phyloP scores from a whole-genome alignment of 768 basidiomycete species.

The Leucosporidium creatinivorum region DNA sequence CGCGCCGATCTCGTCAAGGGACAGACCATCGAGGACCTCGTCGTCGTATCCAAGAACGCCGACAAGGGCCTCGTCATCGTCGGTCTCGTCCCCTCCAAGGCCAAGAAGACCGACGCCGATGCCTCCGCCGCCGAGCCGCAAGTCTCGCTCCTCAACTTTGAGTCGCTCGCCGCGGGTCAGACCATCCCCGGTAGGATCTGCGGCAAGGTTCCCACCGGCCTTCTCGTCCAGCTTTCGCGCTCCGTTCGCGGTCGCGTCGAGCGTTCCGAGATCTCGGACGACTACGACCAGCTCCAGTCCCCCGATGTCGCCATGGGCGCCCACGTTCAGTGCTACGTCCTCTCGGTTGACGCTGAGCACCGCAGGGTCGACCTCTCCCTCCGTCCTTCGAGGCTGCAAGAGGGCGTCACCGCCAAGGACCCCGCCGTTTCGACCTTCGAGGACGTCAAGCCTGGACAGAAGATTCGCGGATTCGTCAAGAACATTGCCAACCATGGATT shows the following conservation, averaged over 20 bases:
- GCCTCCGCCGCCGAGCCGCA: slow-evolving; percentile 41
- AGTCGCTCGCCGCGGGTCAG: slow-evolving; percentile 63
- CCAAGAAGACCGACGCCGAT: slow-evolving; percentile 32
- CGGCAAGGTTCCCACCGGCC: slow-evolving; percentile 62
- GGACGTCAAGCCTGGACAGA: slow-evolving; percentile 60
- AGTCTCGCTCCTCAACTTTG: slow-evolving; percentile 50
- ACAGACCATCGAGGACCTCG: slow-evolving; percentile 64
- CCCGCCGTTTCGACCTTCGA: slow-evolving; percentile 63
- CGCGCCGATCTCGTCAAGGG: slow-evolving; percentile 58
- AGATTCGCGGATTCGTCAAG: slow-evolving; percentile 83
- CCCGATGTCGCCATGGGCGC: slow-evolving; percentile 54
- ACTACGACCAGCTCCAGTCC: slow-evolving; percentile 52
- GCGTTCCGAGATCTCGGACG: slow-evolving; percentile 72
- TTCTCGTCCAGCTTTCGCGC: slow-evolving; percentile 62
- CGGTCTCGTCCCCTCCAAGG: slow-evolving; percentile 48
- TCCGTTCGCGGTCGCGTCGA: slow-evolving; percentile 69
- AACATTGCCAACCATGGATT: slow-evolving; percentile 77
- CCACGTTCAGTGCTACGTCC: slow-evolving; percentile 62
- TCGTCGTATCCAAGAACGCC: slow-evolving; percentile 79
- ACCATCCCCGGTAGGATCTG: slow-evolving; percentile 72
- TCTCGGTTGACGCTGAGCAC: slow-evolving; percentile 59
- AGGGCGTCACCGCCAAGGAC: slow-evolving; percentile 44
- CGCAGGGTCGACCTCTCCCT: slow-evolving; percentile 72
- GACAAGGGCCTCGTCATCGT: slow-evolving; percentile 83
- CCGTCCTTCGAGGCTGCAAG: slow-evolving; percentile 63